Percentiles rank a stretch among this genome's conserved stretches.
These are phyloP conservation scores for Acacia acuminata DNA, from an alignment of 306 rosid genomes.

Conservation along the genomic window DNA sequence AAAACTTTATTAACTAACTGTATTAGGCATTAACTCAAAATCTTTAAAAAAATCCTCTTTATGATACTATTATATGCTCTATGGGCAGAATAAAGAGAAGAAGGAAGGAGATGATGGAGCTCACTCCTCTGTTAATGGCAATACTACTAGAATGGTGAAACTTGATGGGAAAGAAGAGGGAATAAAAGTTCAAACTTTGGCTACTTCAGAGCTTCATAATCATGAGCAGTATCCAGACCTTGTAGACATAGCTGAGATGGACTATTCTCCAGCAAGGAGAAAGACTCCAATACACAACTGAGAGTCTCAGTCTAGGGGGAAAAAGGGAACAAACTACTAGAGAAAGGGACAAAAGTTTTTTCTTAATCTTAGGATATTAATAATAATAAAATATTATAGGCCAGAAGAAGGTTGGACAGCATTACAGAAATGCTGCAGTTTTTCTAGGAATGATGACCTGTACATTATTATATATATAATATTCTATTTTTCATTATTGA, in stretches of 20 bases:
- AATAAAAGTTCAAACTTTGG: constrained; percentile 32
- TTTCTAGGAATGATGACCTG: constrained; percentile 56
- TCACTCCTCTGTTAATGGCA: constrained; percentile 22
- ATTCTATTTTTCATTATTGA: constrained; percentile 35
- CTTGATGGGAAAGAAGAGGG: constrained; percentile 29
- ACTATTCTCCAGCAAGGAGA: constrained; percentile 83
- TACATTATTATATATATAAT: constrained; percentile 49
- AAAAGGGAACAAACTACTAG: not conserved
- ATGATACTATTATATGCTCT: constrained; percentile 25
- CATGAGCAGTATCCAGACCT: constrained; percentile 46
- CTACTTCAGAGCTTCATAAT: constrained; percentile 24
- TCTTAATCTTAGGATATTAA: constrained; percentile 23
- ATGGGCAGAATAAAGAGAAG: constrained; percentile 49
- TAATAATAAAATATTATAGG: constrained; percentile 35
- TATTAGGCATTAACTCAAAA: not conserved
- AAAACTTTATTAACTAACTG: not conserved
- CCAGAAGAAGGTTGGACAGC: constrained; percentile 42
- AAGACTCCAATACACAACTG: constrained; percentile 88
- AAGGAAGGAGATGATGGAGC: constrained; percentile 35
- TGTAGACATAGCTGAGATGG: constrained; percentile 78
- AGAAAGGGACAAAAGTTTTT: constrained; percentile 14
- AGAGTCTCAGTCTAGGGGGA: not conserved
- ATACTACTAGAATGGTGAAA: constrained; percentile 29
- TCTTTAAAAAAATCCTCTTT: not conserved
- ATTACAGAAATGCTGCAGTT: constrained; percentile 76